These are phyloP conservation scores for Ceratobasidium papillatum DNA, from an alignment of 1,284 basidiomycete species.

Conservation along the genomic window DNA sequence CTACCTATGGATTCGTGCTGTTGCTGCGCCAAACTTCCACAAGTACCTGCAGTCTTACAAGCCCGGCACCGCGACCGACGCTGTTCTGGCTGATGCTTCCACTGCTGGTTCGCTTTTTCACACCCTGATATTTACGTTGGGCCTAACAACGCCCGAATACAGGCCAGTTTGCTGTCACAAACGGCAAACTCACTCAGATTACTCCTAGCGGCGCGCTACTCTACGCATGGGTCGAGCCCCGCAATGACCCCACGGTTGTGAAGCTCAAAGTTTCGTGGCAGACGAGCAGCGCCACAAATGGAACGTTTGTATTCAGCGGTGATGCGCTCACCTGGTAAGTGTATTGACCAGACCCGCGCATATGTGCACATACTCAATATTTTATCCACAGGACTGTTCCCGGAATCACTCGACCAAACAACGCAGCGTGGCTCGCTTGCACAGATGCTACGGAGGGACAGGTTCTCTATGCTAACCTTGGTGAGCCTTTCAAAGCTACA, in stretches of 20 bases:
- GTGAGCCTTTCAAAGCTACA: slow-evolving; percentile 48
- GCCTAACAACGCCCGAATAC: slow-evolving; percentile 62
- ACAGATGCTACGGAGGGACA: slow-evolving; percentile 63
- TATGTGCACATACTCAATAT: not conserved
- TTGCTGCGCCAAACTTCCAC: slow-evolving; percentile 71
- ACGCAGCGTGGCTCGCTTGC: slow-evolving; percentile 49
- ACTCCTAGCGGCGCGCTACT: slow-evolving; percentile 48
- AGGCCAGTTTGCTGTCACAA: slow-evolving; percentile 49
- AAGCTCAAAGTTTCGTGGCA: slow-evolving; percentile 63
- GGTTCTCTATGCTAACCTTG: slow-evolving; percentile 65
- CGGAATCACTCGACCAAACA: slow-evolving; percentile 38
- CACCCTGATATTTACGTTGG: not conserved
- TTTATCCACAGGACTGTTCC: slow-evolving; percentile 28
- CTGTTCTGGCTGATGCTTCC: slow-evolving; percentile 42
- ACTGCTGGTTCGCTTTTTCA: slow-evolving; percentile 40
- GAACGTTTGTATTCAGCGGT: slow-evolving; percentile 49
- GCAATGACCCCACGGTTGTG: slow-evolving; percentile 57
- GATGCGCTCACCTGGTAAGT: slow-evolving; percentile 49
- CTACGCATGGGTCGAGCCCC: slow-evolving; percentile 62
- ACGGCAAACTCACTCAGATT: slow-evolving; percentile 39
- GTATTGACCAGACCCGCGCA: slow-evolving; percentile 40
- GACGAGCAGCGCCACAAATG: slow-evolving; percentile 55
- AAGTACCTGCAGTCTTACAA: slow-evolving; percentile 63
- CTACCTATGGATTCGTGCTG: slow-evolving; percentile 69
- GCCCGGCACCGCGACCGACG: slow-evolving; percentile 42